Base-by-base conservation (phyloP, 2,329 filamentous ascomycete genomes). In the Monosporascus sp. region DNA sequence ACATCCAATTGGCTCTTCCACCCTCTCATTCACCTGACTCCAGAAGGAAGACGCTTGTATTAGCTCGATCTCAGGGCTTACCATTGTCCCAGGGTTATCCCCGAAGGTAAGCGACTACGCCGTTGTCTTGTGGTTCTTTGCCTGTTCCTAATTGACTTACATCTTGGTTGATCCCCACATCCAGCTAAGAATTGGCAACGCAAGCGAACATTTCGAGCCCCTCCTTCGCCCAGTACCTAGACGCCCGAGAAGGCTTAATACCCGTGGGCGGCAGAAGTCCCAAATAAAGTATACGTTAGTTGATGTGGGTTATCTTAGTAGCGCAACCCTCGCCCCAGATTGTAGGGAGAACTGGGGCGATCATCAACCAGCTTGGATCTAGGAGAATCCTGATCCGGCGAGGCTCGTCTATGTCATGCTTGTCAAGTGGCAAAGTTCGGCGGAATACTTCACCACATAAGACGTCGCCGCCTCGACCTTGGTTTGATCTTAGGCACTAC, bases 341-440 rank as follows among this genome's bases (percentile, higher is more conserved):
- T 55, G 53, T 35, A 49, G 49, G 55, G 56, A 60, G 55, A 58
- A 52, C 57, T 59, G 57, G 60, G 57, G 60, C 60, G 57, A 61
- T 43, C 51, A 51, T 49, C 52, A 51, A 49, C 50, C 56, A 56
- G 56, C 50, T 45, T 37, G 50, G 50, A 54, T 52, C 56, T 54
- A 40, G 58, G 56, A 55, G 55, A 48, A 53, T 50, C 59, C 58
- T 59, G 54, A 55, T 58, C 57, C 55, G 52, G 53, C 53, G 56
- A 57, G 53, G 51, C 54, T 55, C 56, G 52, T 59, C 53, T 57
- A 50, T 52, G 51, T 52, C 41, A 46, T 24, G 43, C 43, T 28
- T 24, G 43, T 46, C 43, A 46, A 43, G 60, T 63, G 60, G 60
- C 60, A 50, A 63, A 60, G 53, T 57, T 49, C 35, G 48, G 49